Evolutionary conservation across 805 yeast species (phyloP), one percentile per base, ranked within the genome.

Genomic region (Saturnispora dispora): DNA sequence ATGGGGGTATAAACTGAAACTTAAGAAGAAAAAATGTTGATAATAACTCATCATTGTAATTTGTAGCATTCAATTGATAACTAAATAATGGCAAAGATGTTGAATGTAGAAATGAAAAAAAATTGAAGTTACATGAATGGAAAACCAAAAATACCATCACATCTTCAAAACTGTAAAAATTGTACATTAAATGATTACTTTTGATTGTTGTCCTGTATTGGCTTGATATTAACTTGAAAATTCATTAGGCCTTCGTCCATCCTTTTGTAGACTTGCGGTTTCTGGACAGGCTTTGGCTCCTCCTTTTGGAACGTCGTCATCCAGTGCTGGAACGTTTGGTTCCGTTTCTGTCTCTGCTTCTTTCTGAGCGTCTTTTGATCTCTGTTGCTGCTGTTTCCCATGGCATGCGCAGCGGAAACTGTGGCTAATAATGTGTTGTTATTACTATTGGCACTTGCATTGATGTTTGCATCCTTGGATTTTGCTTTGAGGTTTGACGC

Each of bases 231-330:
- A 8, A 67, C 45, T 46, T 66, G 69, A 46, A 67, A 67, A 52
- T 66, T 68, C 58, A 61, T 60, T 36, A 66, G 44, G 5, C 71
- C 71, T 30, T 67, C 63, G 20, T 55, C 52, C 52, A 67, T 67
- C 43, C 54, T 59, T 13, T 55, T 55, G 47, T 65, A 63, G 11
- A 60, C 60, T 28, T 58, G 62, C 0, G 71, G 70, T 20, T 54
- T 60, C 44, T 54, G 57, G 1, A 61, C 23, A 9, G 47, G 61
- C 25, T 55, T 57, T 2, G 59, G 60, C 30, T 61, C 59, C 25
- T 58, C 58, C 48, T 64, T 65, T 1, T 67, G 64, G 48, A 65
- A 66, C 43, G 64, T 65, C n/a, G 67, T 59, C 9, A 65, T 60
- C 43, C 65, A 58, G 25, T 59, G 59, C 43, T 56, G 60, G 45